phyloP scores from a whole-genome alignment of 345 rosid genomes.

The Tarenaya hassleriana region DNA sequence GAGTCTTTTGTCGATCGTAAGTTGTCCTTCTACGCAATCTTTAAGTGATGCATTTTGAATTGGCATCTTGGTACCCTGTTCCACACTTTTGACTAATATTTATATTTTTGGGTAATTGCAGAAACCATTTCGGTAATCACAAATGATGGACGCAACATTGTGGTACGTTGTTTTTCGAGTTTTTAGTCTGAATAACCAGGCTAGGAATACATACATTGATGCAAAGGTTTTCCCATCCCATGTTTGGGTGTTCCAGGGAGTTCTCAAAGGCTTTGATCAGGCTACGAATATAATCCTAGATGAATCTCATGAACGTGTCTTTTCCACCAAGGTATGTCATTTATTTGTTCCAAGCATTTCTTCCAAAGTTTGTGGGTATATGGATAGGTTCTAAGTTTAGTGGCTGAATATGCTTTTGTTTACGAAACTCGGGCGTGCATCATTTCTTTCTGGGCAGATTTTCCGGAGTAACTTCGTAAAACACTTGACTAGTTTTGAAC shows the following conservation, averaged over 20 bases:
- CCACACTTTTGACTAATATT: not conserved
- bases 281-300: constrained; percentile 87
- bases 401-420: not conserved
- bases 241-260: constrained; percentile 39
- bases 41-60: not conserved
- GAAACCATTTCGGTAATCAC: constrained; percentile 75
- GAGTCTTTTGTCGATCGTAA: constrained; percentile 81
- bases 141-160: constrained; percentile 90
- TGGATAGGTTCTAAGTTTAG: constrained; percentile 14
- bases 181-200: not conserved
- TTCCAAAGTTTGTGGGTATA: not conserved
- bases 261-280: constrained; percentile 82
- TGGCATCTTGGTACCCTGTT: not conserved
- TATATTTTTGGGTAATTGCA: constrained; percentile 25
- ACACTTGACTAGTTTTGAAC: not conserved
- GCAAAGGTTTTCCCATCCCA: not conserved
- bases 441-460: no score
- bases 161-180: constrained; percentile 37
- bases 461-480: no score
- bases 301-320: constrained; percentile 88
- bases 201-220: not conserved
- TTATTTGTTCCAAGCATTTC: not conserved
- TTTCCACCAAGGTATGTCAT: constrained; percentile 62
- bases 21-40: constrained; percentile 1
- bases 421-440: not conserved